Conservation (phyloP, 768 basidiomycete species). For the Porphyrellus cyaneotinctus region DNA sequence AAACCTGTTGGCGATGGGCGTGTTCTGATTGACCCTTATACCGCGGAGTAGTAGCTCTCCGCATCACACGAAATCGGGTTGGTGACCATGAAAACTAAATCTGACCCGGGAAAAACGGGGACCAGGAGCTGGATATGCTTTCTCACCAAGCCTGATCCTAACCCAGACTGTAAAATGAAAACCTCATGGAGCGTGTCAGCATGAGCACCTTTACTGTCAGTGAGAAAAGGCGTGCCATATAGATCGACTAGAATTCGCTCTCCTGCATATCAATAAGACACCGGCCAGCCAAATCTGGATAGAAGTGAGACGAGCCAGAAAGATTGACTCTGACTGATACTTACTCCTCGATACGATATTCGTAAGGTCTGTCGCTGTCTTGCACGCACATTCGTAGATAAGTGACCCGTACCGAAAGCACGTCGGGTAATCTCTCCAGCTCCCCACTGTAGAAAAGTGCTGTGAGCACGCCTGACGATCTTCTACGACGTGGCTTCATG, state of each 20-base stretch:
- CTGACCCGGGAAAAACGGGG: background rate
- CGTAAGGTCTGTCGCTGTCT: too few relatives aligned
- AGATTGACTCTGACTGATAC: background rate
- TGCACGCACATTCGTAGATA: too few relatives aligned
- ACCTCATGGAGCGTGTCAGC: background rate
- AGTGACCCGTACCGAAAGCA: background rate
- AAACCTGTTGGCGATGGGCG: background rate
- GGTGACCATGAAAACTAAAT: background rate
- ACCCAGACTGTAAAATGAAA: slow-evolving; percentile 2
- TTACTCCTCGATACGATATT: background rate
- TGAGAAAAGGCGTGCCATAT: background rate
- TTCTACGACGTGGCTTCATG: background rate
- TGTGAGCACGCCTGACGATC: background rate
- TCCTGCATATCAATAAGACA: background rate
- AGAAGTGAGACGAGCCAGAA: background rate
- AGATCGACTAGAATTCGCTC: background rate
- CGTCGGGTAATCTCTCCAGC: background rate
- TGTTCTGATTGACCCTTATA: background rate
- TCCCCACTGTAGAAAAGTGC: background rate
- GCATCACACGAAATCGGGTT: background rate
- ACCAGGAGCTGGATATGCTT: background rate
- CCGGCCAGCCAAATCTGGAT: background rate
- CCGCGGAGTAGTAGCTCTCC: background rate
- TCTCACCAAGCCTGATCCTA: slow-evolving; percentile 1
- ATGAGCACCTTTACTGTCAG: background rate